Percentiles rank a stretch among this genome's conserved stretches.
Evolutionary conservation across 1,139 yeast species (phyloP).

Genomic region (Suzukiozyma palmioleophila): DNA sequence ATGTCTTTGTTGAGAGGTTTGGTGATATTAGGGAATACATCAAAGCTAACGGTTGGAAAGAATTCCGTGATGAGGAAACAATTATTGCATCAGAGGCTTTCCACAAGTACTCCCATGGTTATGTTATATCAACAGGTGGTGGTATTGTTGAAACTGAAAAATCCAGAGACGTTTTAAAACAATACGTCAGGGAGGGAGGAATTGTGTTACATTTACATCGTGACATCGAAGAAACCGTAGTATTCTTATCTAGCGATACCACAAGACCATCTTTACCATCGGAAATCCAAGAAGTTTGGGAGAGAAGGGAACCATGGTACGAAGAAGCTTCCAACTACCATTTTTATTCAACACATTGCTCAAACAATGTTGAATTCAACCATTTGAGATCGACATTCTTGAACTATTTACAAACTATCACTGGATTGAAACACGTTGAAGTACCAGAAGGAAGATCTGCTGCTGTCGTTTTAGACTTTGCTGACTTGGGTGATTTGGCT

Average conservation of each 20-base stretch:
- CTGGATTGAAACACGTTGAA: constrained; percentile 46
- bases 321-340: constrained; percentile 73
- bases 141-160: constrained; percentile 80
- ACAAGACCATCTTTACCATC: constrained; percentile 83
- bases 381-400: constrained; percentile 58
- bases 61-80: constrained; percentile 70
- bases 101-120: constrained; percentile 44
- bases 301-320: constrained; percentile 76
- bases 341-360: constrained; percentile 75
- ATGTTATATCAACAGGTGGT: constrained; percentile 92
- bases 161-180: constrained; percentile 61
- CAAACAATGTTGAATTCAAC: constrained; percentile 49
- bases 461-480: constrained; percentile 68
- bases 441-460: constrained; percentile 58
- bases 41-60: constrained; percentile 76
- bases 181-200: constrained; percentile 55
- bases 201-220: constrained; percentile 89
- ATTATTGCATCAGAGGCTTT: constrained; percentile 52
- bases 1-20: constrained; percentile 54
- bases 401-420: constrained; percentile 54
- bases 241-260: constrained; percentile 69
- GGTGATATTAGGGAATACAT: constrained; percentile 66
- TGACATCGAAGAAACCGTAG: constrained; percentile 74
- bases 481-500: constrained; percentile 43
- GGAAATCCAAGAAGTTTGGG: constrained; percentile 82